Base-by-base conservation (phyloP, 257 asterid genomes). In the Petunia axillaris region DNA sequence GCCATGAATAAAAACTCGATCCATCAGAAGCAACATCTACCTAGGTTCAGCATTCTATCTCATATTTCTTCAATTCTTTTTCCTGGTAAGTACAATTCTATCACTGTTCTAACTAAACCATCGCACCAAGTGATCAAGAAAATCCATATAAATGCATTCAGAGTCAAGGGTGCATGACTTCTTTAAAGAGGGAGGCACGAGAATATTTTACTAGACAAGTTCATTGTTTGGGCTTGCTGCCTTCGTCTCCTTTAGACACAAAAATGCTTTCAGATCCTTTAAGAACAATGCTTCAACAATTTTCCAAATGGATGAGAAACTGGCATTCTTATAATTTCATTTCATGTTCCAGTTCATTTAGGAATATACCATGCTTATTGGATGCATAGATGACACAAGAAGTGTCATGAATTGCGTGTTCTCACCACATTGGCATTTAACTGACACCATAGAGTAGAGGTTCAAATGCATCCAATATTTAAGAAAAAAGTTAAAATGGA, bases 231-330 rank as follows among this genome's bases (percentile, higher is more conserved):
- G 55, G 16, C 6, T 41, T 65, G 50, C 48, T 39, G 54, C 40
- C 25, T 65, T 65, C 74, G 74, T 65, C 38, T 41, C 75, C 70
- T 41, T 65, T 52, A 66, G 38, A 3, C 35, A 16, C 25, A 3
- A 41, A 66, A 60, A 25, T 13, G 25, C 37, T 66, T 66, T 66
- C 75, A 41, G 75, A 66, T 41, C 75, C 6, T 66, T 66, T 64
- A 39, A 66, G 14, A 66, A 40, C 54, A 66, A 14, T 66, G 55
- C 55, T 67, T 67, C 76, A 66, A 66, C 37, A 66, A 41, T 66
- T 66, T 41, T 14, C 41, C 38, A 41, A 66, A n/a, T 43, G 38
- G 54, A 43, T 67, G 75, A 0, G 3, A 8, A 65, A 64, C 16
- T 15, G 38, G 39, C 39, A 8, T 43, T 62, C 75, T 41, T 41